These are phyloP conservation scores for Thalassiosira mediterranea DNA, from an alignment of 352 stramenopile species.

Conservation along the genomic window DNA sequence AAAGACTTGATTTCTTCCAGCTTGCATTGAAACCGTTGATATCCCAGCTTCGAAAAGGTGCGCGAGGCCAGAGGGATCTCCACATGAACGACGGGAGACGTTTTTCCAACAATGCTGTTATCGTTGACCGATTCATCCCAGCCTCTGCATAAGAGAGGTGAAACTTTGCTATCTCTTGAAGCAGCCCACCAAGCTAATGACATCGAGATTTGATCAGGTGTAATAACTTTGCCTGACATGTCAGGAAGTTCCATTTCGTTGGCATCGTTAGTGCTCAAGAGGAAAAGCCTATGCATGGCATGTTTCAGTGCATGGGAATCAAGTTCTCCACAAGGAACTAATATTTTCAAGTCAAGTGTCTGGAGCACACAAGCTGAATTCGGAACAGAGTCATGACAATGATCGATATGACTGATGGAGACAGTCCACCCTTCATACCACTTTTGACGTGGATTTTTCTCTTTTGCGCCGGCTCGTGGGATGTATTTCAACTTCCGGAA, in stretches of 20 bases:
- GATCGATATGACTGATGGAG: constrained; percentile 53
- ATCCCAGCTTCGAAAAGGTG: constrained; percentile 53
- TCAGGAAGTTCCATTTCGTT: not conserved
- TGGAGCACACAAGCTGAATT: constrained; percentile 44
- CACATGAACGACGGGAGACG: constrained; percentile 30
- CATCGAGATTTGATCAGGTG: constrained; percentile 56
- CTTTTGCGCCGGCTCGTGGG: not conserved
- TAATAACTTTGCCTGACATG: constrained; percentile 12
- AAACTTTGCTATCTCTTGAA: constrained; percentile 32
- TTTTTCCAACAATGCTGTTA: constrained; percentile 7
- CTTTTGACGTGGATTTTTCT: constrained; percentile 11
- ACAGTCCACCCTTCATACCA: constrained; percentile 56
- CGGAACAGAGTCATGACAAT: constrained; percentile 12
- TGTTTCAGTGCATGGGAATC: constrained; percentile 19
- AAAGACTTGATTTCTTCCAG: constrained; percentile 42
- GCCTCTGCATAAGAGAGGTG: constrained; percentile 56
- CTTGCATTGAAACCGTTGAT: constrained; percentile 60
- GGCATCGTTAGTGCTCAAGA: constrained; percentile 4
- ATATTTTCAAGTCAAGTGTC: constrained; percentile 62
- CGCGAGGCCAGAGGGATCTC: constrained; percentile 41
- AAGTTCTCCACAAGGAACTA: constrained; percentile 28
- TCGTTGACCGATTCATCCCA: constrained; percentile 52
- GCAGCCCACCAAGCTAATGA: constrained; percentile 59
- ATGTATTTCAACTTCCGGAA: constrained; percentile 44
- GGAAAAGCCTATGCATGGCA: constrained; percentile 19